A percentile compares a stretch with the other conserved stretches of the same genome.
phyloP scores from a whole-genome alignment of 2,329 filamentous ascomycete genomes.

The Balansia obtecta region DNA sequence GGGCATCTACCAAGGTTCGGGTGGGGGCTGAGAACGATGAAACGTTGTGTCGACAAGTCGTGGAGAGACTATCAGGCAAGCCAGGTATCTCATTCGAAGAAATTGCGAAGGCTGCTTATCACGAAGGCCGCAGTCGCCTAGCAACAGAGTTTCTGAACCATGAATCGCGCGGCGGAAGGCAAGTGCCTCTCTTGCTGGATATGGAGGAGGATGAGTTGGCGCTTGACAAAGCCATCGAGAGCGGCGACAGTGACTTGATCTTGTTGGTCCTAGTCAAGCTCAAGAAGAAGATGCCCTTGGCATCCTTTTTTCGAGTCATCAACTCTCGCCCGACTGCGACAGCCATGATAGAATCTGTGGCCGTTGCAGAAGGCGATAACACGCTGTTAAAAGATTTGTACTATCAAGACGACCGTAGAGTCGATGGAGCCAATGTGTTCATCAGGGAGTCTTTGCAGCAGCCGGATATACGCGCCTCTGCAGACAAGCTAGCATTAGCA shows the following conservation, averaged over 20 bases:
- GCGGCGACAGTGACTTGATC: conserved; percentile 87
- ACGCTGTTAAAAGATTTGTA: conserved; percentile 85
- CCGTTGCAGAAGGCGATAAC: conserved; percentile 57
- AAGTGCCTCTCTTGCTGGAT: conserved; percentile 81
- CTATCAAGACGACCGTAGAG: conserved; percentile 87
- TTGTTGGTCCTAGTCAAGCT: conserved; percentile 78
- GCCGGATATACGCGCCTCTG: conserved; percentile 52
- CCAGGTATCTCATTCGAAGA: conserved; percentile 91
- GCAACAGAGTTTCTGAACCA: conserved; percentile 87
- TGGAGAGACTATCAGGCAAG: conserved; percentile 76
- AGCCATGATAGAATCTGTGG: conserved; percentile 78
- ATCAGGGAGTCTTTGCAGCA: conserved; percentile 72
- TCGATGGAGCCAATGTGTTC: conserved; percentile 81
- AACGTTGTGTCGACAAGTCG: conserved; percentile 72
- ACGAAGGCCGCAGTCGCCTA: conserved; percentile 79
- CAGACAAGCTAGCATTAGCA: conserved; percentile 81
- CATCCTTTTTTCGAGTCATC: conserved; percentile 85
- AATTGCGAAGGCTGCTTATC: conserved; percentile 84
- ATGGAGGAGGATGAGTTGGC: conserved; percentile 96
- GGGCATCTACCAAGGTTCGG: conserved; percentile 90
- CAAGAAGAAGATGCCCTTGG: conserved; percentile 80
- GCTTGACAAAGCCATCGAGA: conserved; percentile 91
- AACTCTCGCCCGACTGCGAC: conserved; percentile 76
- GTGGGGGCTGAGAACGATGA: conserved; percentile 78
- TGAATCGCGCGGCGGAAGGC: conserved; percentile 87